Evolutionary conservation across 176 grass and related monocot species (phyloP).

Genomic region (Carex cristatella): DNA sequence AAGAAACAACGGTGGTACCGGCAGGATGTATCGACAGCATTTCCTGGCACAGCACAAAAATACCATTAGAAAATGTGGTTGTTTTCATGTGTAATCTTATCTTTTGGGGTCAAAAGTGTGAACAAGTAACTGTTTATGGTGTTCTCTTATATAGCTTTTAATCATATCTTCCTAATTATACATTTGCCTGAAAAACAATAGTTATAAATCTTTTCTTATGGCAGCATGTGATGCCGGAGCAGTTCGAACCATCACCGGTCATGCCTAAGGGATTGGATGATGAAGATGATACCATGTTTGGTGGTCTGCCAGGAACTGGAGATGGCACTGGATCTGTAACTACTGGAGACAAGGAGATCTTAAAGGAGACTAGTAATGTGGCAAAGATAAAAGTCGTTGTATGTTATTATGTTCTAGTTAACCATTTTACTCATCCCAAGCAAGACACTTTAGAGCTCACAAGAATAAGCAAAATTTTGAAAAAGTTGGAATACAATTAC

Average conservation of each 20-base stretch:
- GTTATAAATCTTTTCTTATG: slow-evolving; percentile 22
- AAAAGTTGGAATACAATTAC: too few relatives aligned
- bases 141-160: slow-evolving; percentile 9
- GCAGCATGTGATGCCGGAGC: slow-evolving; percentile 78
- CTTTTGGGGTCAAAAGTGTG: slow-evolving; percentile 2
- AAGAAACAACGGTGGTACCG: not conserved
- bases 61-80: not conserved
- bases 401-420: slow-evolving; percentile 22
- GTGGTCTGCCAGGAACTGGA: slow-evolving; percentile 46
- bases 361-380: slow-evolving; percentile 73
- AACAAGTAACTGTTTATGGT: slow-evolving; percentile 13
- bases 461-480: too few relatives aligned
- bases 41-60: not conserved
- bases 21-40: not conserved
- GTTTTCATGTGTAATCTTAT: not conserved
- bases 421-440: not conserved
- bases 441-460: not conserved
- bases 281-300: slow-evolving; percentile 56
- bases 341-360: slow-evolving; percentile 62
- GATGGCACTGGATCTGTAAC: slow-evolving; percentile 47
- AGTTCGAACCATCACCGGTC: slow-evolving; percentile 89
- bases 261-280: slow-evolving; percentile 82
- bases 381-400: slow-evolving; percentile 99
- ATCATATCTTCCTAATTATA: slow-evolving; percentile 24
- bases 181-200: not conserved